A percentile compares a stretch with the other conserved stretches of the same genome.
Evolutionary conservation across 2,329 filamentous ascomycete genomes (phyloP).

Genomic region (Fusarium concolor): DNA sequence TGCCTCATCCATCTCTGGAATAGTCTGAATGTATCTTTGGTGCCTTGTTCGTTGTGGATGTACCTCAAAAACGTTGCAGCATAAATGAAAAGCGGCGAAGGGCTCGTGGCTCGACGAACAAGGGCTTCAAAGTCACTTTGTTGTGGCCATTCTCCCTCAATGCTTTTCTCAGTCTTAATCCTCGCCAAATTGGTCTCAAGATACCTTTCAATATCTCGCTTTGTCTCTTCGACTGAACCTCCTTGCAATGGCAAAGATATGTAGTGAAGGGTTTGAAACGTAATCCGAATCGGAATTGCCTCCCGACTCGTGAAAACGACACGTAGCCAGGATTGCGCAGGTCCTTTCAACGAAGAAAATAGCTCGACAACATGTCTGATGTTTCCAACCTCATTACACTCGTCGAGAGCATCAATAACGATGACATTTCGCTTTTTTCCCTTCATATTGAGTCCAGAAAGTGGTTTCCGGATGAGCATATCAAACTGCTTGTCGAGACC

Average conservation of each 20-base stretch:
- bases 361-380: neutral
- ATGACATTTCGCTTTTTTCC: neutral
- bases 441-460: neutral
- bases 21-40: neutral
- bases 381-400: conserved; percentile 28
- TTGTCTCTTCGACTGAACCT: neutral
- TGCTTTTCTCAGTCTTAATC: neutral
- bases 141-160: neutral
- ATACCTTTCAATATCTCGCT: neutral
- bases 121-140: neutral
- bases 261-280: neutral
- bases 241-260: neutral
- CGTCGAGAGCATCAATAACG: conserved; percentile 50
- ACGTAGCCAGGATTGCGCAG: neutral
- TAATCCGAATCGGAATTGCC: neutral
- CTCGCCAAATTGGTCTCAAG: neutral
- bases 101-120: neutral
- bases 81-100: neutral
- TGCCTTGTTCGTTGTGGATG: neutral
- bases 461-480: conserved; percentile 13
- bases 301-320: neutral
- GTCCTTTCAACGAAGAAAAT: neutral
- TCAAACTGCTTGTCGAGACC: conserved; percentile 14
- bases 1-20: neutral
- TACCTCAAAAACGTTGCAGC: neutral